Percentiles rank a stretch among this genome's conserved stretches.
Conservation (phyloP, 306 rosid genomes). For the Glycine tomentella region DNA sequence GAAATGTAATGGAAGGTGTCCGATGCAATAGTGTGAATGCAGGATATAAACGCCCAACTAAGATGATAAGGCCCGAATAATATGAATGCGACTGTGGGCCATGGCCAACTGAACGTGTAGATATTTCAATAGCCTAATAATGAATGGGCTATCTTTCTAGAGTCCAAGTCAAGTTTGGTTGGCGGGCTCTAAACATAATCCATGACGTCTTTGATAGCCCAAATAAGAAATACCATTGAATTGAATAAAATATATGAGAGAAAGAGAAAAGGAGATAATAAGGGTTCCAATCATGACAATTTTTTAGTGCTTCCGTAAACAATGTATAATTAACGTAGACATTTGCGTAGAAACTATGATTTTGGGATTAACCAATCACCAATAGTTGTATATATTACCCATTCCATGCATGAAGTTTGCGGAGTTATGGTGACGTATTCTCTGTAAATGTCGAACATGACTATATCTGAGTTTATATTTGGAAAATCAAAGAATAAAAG, state of each 20-base stretch:
- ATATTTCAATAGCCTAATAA: neutral
- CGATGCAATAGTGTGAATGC: too few relatives aligned
- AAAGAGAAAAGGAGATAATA: neutral
- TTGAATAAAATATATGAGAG: neutral
- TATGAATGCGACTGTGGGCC: neutral
- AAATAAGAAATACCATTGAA: neutral
- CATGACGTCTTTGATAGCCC: conserved; percentile 33
- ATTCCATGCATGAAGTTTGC: too few relatives aligned
- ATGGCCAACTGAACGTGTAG: neutral
- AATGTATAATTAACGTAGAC: neutral
- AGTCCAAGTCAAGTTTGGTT: conserved; percentile 18
- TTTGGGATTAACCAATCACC: neutral
- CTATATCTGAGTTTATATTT: neutral
- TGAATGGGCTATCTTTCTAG: conserved; percentile 20
- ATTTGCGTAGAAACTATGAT: neutral
- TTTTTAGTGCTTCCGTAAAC: neutral
- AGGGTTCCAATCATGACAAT: neutral
- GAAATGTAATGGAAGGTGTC: too few relatives aligned
- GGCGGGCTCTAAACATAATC: conserved; percentile 6
- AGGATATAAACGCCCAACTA: neutral
- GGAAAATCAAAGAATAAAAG: neutral
- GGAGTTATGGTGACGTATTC: neutral
- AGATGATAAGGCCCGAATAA: neutral
- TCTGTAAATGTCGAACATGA: too few relatives aligned
- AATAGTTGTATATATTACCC: too few relatives aligned